These are phyloP conservation scores for Colletotrichum falcatum DNA, from an alignment of 2,329 filamentous ascomycete genomes.

Conservation along the genomic window DNA sequence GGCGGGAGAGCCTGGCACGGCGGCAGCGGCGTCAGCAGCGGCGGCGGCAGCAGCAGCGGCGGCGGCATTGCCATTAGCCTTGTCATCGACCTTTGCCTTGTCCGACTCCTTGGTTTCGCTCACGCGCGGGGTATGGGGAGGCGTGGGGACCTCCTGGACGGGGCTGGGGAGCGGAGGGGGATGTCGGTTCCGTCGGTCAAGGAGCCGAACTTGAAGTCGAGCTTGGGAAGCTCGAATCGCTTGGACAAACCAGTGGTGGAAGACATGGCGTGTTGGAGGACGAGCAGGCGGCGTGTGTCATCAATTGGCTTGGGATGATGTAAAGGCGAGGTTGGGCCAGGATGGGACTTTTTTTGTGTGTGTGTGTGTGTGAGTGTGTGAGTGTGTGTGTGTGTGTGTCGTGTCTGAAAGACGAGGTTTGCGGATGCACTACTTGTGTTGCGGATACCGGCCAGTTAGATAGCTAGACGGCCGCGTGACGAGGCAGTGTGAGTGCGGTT, in stretches of 20 bases:
- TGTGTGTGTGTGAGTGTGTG: no score
- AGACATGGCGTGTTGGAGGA: conserved; percentile 26
- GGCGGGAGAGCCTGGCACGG: conserved; percentile 30
- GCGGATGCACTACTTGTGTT: conserved; percentile 29
- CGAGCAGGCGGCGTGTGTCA: conserved; percentile 22
- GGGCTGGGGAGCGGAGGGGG: conserved; percentile 69
- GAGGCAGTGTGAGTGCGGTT: conserved; percentile 37
- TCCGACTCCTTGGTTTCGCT: conserved; percentile 45
- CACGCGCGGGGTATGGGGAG: conserved; percentile 52
- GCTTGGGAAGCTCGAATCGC: conserved; percentile 68
- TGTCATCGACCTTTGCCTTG: conserved; percentile 42
- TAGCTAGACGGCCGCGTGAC: conserved; percentile 37
- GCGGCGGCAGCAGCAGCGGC: conserved; percentile 33
- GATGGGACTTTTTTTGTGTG: no score
- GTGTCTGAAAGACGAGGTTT: conserved; percentile 31
- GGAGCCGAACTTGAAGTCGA: conserved; percentile 69
- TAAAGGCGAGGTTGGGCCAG: not conserved
- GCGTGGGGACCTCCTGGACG: conserved; percentile 60
- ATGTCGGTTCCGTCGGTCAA: conserved; percentile 72
- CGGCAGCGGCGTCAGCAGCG: conserved; percentile 30
- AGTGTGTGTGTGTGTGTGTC: no score
- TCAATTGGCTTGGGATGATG: conserved; percentile 32
- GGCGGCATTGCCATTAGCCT: conserved; percentile 42
- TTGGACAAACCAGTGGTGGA: conserved; percentile 39
- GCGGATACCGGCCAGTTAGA: conserved; percentile 25